Base-by-base conservation (phyloP, 768 basidiomycete genomes). In the Dictyophora rubrovolvata region DNA sequence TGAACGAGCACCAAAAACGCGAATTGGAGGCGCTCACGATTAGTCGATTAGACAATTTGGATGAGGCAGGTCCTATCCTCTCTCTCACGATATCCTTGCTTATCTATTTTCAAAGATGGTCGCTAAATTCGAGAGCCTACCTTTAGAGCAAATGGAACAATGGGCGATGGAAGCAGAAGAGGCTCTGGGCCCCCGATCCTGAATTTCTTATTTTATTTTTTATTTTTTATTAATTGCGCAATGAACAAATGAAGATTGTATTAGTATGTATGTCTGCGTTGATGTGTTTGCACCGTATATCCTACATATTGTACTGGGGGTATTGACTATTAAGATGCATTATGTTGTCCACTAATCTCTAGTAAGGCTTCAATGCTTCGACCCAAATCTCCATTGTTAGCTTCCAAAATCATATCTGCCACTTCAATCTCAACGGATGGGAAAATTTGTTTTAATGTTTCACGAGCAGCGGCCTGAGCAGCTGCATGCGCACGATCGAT, bases 361-460 rank as follows among this genome's bases (percentile, higher is more conserved):
- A 93, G 72, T 61, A 93, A 68, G 53, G 77, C 82, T 67, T 95
- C 93, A 65, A 95, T 93, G 67, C 90, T 93, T 77, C 81, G 82
- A 47, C 92, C 93, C 59, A 96, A 68, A 73, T 96, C 92, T 18
- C 90, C 89, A 8, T 81, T 82, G 65, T 92, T 92, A 49, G 89
- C 91, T 68, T 95, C 93, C 60, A 95, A 72, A 36, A 97, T 91
- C 81, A 82, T 86, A 60, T 93, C 89, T 47, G 92, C 79, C 34
- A 96, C 82, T 70, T 94, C 94, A 50, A 69, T 69, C 66, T 97
- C 94, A 63, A 88, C 75, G 10, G 69, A 70, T 1, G 93, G 93
- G 78, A 97, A 97, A 62, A 95, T 95, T 72, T 94, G 91, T 58
- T 79, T 71, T 62, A 97, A 72, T 33, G 93, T 95, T 64, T 84